Conservation (phyloP, 2,329 filamentous ascomycete species). For the Alternaria conjuncta region DNA sequence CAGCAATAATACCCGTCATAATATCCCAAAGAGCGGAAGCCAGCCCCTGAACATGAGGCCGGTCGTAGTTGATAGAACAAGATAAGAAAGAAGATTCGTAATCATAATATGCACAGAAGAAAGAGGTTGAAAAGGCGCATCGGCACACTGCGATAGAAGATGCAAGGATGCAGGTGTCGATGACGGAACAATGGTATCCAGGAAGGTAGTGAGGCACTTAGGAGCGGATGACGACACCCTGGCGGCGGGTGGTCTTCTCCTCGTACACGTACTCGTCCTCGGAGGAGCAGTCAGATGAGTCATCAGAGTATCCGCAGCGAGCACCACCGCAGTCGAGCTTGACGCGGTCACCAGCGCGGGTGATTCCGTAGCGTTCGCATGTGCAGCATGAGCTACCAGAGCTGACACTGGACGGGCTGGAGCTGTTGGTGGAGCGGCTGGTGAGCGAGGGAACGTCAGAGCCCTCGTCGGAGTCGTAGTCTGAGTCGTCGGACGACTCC, state of each 20-base stretch:
- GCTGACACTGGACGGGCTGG: conserved; percentile 68
- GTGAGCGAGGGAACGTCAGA: conserved; percentile 77
- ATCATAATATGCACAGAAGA: conserved; percentile 41
- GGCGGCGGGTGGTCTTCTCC: conserved; percentile 55
- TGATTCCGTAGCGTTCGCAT: conserved; percentile 97
- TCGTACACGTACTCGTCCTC: conserved; percentile 67
- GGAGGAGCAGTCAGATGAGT: conserved; percentile 72
- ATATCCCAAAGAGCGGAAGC: conserved; percentile 3
- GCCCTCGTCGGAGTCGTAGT: conserved; percentile 73
- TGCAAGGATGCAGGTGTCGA: neutral
- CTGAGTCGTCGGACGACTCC: conserved; percentile 50
- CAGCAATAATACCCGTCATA: conserved; percentile 22
- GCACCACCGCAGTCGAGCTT: conserved; percentile 94
- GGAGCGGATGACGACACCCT: conserved; percentile 54
- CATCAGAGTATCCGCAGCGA: conserved; percentile 82
- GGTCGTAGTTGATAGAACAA: neutral
- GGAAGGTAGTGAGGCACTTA: conserved; percentile 19
- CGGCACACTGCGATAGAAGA: conserved; percentile 4
- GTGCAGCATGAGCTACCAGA: conserved; percentile 70
- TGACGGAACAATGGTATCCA: conserved; percentile 6
- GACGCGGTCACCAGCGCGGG: conserved; percentile 88
- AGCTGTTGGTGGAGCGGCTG: conserved; percentile 70
- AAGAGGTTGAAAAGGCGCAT: conserved; percentile 14
- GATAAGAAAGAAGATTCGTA: conserved; percentile 23
- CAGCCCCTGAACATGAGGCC: neutral